Evolutionary conservation across 169 alveolate genomes (phyloP).

Genomic region (Theileria sp.): DNA sequence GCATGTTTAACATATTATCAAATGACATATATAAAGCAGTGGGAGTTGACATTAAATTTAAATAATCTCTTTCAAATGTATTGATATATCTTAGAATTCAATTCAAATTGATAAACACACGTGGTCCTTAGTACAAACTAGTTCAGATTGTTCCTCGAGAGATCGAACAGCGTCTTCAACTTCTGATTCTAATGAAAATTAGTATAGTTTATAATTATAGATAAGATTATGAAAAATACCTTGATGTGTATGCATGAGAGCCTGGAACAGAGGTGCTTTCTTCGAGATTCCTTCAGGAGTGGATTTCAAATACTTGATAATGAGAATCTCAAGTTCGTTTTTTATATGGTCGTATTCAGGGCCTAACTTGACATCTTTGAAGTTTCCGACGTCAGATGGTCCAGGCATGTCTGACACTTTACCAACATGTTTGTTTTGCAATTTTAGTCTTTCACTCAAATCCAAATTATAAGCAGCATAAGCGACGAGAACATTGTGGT

Average conservation of each 20-base stretch:
- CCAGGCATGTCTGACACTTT: slow-evolving; percentile 59
- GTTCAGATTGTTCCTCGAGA: slow-evolving; percentile 48
- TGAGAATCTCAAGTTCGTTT: slow-evolving; percentile 45
- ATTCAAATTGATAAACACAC: slow-evolving; percentile 49
- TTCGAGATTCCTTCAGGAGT: slow-evolving; percentile 49
- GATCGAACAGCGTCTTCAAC: slow-evolving; percentile 36
- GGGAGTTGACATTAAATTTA: slow-evolving; percentile 30
- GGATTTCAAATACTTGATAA: slow-evolving; percentile 48
- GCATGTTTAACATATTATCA: slow-evolving; percentile 15
- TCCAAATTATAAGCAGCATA: slow-evolving; percentile 56
- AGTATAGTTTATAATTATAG: not conserved
- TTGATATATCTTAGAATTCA: slow-evolving; percentile 2
- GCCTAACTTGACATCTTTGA: slow-evolving; percentile 33
- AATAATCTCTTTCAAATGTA: not conserved
- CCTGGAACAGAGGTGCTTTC: slow-evolving; percentile 21
- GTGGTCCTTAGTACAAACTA: slow-evolving; percentile 60
- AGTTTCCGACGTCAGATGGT: slow-evolving; percentile 11
- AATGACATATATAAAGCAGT: slow-evolving; percentile 47
- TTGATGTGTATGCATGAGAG: slow-evolving; percentile 27
- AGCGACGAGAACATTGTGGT: slow-evolving; percentile 64
- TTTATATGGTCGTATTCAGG: slow-evolving; percentile 46
- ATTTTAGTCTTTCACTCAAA: slow-evolving; percentile 30
- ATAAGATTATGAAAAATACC: slow-evolving; percentile 23
- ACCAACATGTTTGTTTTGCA: slow-evolving; percentile 54
- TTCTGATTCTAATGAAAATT: slow-evolving; percentile 26